Evolutionary conservation across 169 alveolate species (phyloP), one percentile per base, ranked within the genome.

Genomic region (Plasmodium gonderi): DNA sequence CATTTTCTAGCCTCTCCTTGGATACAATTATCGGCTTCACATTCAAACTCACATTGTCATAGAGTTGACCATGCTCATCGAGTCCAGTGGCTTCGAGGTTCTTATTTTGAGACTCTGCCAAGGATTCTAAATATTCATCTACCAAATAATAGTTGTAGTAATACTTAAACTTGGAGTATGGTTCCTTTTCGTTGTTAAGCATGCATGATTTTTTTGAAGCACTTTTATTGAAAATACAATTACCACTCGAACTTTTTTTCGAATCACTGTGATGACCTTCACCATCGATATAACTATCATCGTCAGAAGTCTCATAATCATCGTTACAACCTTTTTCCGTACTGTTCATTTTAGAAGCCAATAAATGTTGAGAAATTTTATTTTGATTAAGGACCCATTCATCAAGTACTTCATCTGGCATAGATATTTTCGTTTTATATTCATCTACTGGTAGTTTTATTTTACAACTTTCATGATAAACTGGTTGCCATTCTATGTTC

Each of bases 401-500:
- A 20, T 87, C 74, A 42, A 87, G 31, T 20, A 60, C 54, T 11
- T 87, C 67, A n/a, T 77, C 72, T 12, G 93, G 93, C 23, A 87
- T 17, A 23, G 90, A 42, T 40, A 87, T 40, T 60, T 87, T 87
- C 69, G 87, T 64, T 3, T 20, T 33, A 75, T 36, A 17, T 20
- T 74, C 80, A 9, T 87, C 93, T 44, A 87, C 93, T 0, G 93
- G 93, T 45, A 87, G 68, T 76, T 87, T 87, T 87, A 87, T 87
- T 60, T 87, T 87, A 45, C 93, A 87, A n/a, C 79, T 87, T 76
- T 87, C 93, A 29, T 67, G 90, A 77, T 87, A 87, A 42, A 87
- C 93, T 33, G 93, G 93, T 33, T 87, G 93, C 93, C 93, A 87
- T 87, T 87, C 93, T 42, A 87, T 42, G 31, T 54, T 76, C 38